Conservation (phyloP, 306 rosid species). For the Dryas alaskensis region DNA sequence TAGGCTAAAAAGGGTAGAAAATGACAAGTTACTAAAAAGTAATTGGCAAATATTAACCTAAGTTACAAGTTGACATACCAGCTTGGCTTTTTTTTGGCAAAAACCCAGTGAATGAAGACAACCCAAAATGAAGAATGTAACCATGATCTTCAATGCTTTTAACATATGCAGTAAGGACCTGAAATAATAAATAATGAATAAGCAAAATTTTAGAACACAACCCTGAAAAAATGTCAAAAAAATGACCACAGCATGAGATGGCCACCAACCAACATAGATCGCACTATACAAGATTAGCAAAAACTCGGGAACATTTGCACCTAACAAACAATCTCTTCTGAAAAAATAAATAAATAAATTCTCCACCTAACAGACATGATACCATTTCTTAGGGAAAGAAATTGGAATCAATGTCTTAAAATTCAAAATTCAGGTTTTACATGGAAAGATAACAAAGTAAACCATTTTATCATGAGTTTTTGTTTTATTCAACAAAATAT, state of each 20-base stretch:
- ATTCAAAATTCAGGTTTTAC: neutral
- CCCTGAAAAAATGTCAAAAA: neutral
- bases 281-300: neutral
- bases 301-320: neutral
- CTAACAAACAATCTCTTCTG: no score
- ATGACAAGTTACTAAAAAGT: neutral
- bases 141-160: slow-evolving; percentile 98
- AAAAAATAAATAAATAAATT: no score
- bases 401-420: neutral
- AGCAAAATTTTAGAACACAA: slow-evolving; percentile 9
- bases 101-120: slow-evolving; percentile 74
- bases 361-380: neutral
- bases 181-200: slow-evolving; percentile 24
- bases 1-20: neutral
- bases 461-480: no score
- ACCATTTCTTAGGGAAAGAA: neutral
- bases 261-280: neutral
- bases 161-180: slow-evolving; percentile 81
- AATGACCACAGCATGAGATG: neutral
- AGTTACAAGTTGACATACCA: slow-evolving; percentile 36
- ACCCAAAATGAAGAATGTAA: slow-evolving; percentile 92
- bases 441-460: no score
- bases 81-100: slow-evolving; percentile 53
- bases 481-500: no score
- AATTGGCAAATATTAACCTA: slow-evolving; percentile 18